Evolutionary conservation across 768 basidiomycete species (phyloP).

Genomic region (Phanerochaete sordida): DNA sequence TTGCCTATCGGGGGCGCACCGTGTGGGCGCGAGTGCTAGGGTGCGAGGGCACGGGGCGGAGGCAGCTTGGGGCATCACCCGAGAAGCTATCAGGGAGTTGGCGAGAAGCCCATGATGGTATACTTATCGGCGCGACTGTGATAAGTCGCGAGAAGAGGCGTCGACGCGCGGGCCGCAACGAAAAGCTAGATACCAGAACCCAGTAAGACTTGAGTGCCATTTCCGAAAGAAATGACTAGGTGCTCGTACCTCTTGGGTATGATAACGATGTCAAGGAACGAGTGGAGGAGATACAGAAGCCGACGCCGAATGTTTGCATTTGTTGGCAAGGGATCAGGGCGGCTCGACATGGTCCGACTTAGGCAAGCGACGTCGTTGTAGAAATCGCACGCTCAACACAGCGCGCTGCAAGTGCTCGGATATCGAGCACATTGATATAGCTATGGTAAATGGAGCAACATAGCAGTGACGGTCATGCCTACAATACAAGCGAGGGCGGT

Average conservation of each 20-base stretch:
- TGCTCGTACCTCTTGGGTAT: not conserved
- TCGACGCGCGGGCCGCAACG: too few relatives aligned
- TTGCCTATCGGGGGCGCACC: not conserved
- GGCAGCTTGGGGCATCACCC: not conserved
- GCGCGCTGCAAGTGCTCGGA: too few relatives aligned
- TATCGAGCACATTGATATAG: too few relatives aligned
- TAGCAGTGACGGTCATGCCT: not conserved
- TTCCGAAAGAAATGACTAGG: not conserved
- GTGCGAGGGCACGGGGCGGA: not conserved
- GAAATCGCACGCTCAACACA: too few relatives aligned
- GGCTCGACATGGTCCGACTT: not conserved
- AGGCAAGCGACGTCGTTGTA: not conserved
- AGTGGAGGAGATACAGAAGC: too few relatives aligned
- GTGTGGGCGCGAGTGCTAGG: not conserved
- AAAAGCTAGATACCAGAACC: too few relatives aligned
- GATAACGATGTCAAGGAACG: not conserved
- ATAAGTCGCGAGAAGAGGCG: too few relatives aligned
- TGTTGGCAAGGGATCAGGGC: not conserved
- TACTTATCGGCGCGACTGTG: not conserved
- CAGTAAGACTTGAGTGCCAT: not conserved
- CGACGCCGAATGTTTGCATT: not conserved
- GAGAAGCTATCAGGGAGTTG: too few relatives aligned
- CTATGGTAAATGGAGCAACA: not conserved
- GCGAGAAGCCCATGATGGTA: not conserved
- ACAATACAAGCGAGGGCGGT: not conserved